These are phyloP conservation scores for Ophiostoma perfectum DNA, from an alignment of 2,329 filamentous ascomycete species.

Conservation along the genomic window DNA sequence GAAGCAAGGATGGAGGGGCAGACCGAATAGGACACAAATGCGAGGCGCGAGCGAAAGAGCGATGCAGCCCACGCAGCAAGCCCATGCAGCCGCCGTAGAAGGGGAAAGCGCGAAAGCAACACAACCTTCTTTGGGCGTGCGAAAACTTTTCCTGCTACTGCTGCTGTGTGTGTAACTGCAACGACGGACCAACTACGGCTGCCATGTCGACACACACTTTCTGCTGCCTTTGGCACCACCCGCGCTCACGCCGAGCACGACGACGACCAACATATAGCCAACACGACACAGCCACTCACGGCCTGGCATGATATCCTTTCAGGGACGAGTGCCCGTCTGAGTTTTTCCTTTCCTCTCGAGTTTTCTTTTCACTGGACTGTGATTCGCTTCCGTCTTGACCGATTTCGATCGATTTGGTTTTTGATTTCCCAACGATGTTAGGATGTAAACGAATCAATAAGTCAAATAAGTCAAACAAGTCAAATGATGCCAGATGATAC, in stretches of 20 bases:
- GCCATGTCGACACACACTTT: not conserved
- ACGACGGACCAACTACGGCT: not conserved
- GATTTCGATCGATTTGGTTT: not conserved
- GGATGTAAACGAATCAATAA: too few species aligned
- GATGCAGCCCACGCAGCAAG: conserved; percentile 2
- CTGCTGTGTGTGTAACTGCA: too few species aligned
- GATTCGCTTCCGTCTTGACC: too few species aligned
- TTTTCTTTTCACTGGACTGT: not conserved
- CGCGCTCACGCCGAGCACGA: conserved; percentile 18
- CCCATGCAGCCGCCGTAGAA: conserved; percentile 10
- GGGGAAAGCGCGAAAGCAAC: conserved; percentile 10
- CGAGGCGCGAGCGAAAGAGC: not conserved
- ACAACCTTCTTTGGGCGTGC: not conserved
- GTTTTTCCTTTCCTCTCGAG: conserved; percentile 13
- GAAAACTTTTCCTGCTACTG: not conserved
- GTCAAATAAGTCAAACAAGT: too few species aligned
- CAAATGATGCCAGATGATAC: too few species aligned
- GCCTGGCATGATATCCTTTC: conserved; percentile 21
- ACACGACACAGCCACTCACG: conserved; percentile 21
- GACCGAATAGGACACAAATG: not conserved
- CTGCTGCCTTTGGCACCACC: not conserved
- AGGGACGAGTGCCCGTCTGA: conserved; percentile 19
- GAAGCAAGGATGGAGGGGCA: not conserved
- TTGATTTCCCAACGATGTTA: not conserved
- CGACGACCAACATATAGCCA: not conserved